Base-by-base conservation (phyloP, 2,329 filamentous ascomycete genomes). In the Pseudocercospora vitis region DNA sequence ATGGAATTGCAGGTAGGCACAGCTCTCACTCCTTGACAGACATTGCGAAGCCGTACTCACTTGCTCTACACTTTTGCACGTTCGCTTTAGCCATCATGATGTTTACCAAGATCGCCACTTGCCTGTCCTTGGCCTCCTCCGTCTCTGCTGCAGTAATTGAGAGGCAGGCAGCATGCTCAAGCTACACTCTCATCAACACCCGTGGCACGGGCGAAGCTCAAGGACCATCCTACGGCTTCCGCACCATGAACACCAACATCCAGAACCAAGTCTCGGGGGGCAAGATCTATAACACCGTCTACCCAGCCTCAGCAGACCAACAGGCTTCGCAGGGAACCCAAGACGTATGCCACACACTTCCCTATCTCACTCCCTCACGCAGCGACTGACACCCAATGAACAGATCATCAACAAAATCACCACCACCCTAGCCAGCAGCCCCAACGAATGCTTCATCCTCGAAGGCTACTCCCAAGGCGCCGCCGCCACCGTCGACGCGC, bases 391-490 rank as follows among this genome's bases (percentile, higher is more conserved):
- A n/a, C n/a, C n/a, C n/a, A n/a, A n/a, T 26, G 16, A 29, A 23
- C 26, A 55, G 50, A 72, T 72, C 46, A 50, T 73, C 58, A 64
- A 67, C 57, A 58, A 69, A n/a, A 62, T 73, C 53, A 55, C 54
- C 3, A 53, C 51, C 9, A 65, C 59, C 4, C 61, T 72, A 1
- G n/a, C 26, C 0, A 44, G 58, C 0, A 61, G 58, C 32, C 64
- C 70, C 1, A 59, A 63, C 28, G 62, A 65, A 44, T 73, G 70
- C 56, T 71, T 71, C 54, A 66, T 72, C 44, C 63, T 73, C 1
- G 64, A 72, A 48, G 70, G 71, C 14, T 72, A 72, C 59, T 69
- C 65, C 2, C 70, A 72, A 53, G 71, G 52, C 6, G 71, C 71
- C 1, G 63, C 67, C 6, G 70, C 69, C 0, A 72, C 70, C 0